Evolutionary conservation across 345 rosid species (phyloP), one percentile per base, ranked within the genome.

Genomic region (Turnera subulata): DNA sequence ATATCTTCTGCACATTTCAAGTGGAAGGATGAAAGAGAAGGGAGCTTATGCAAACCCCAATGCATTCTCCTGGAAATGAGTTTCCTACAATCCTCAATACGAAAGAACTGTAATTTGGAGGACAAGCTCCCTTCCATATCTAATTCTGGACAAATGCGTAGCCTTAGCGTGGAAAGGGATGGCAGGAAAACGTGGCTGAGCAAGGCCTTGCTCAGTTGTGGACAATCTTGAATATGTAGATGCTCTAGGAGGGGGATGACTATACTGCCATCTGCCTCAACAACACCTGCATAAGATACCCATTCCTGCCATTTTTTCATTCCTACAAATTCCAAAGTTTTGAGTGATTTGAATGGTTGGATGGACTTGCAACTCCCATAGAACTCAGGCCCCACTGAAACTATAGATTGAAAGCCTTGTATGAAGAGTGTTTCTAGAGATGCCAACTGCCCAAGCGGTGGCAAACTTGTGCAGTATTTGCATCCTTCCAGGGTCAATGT

Each of bases 381-480:
- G 32, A 59, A 47, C 22, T 53, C 61, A 2, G 17, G 24, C 14
- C 55, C 32, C 15, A 59, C 42, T 15, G 5, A 2, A 7, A 2
- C 1, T 1, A 59, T 32, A 5, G 7, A 26, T 53, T 37, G 6
- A 5, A 46, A 33, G 6, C n/a, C 53, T 11, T 1, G 1, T 20
- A 60, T 67, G 1, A n/a, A 11, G 4, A 53, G 59, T 1, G 22
- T 11, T 19, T 55, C 32, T 0, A 68, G 62, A 18, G 32, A 39
- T 10, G 40, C 46, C 13, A 68, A 23, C 29, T 47, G 62, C 39
- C 67, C 67, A 16, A 61, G 62, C 1, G 73, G 35, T 22, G 73
- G 54, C 2, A 68, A 23, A 1, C 10, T 3, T 11, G 39, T 19
- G 23, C 57, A 55, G 23, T 62, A 20, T 19, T 44, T 52, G n/a